phyloP scores from a whole-genome alignment of 345 rosid species.

The Brassica cretica region DNA sequence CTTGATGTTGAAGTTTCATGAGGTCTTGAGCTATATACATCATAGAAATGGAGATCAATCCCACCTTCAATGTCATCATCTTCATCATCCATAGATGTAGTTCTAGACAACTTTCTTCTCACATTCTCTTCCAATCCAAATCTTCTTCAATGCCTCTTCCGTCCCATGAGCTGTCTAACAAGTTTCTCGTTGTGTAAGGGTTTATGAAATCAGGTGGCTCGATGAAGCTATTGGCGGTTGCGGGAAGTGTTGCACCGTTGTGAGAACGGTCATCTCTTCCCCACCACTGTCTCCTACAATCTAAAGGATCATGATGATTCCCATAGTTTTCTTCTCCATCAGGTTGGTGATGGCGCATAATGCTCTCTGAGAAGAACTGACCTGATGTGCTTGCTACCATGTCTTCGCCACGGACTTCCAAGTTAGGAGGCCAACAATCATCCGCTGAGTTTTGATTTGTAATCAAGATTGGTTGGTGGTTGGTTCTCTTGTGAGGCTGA shows the following conservation, averaged over 20 bases:
- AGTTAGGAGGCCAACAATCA: conserved; percentile 57
- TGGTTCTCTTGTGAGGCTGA: conserved; percentile 41
- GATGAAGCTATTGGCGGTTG: conserved; percentile 47
- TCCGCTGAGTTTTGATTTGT: conserved; percentile 34
- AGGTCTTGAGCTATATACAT: conserved; percentile 64
- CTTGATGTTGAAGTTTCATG: conserved; percentile 49
- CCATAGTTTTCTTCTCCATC: conserved; percentile 43
- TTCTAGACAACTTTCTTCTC: conserved; percentile 43
- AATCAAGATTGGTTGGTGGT: conserved; percentile 17
- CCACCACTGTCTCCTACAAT: conserved; percentile 76
- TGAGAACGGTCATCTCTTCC: conserved; percentile 51
- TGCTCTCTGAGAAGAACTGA: conserved; percentile 68
- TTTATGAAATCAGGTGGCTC: conserved; percentile 69
- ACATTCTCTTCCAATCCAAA: conserved; percentile 45
- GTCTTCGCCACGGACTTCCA: conserved; percentile 31
- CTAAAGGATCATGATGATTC: conserved; percentile 33
- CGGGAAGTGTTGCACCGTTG: conserved; percentile 36
- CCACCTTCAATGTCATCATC: conserved; percentile 56
- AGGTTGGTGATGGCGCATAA: conserved; percentile 47
- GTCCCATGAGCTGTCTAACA: conserved; percentile 34
- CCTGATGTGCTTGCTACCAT: conserved; percentile 72
- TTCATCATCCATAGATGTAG: conserved; percentile 36
- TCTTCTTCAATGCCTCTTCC: conserved; percentile 35
- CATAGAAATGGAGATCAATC: conserved; percentile 74
- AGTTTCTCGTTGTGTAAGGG: conserved; percentile 25